Conservation (phyloP, 257 asterid species). For the Solanum appendiculatum region DNA sequence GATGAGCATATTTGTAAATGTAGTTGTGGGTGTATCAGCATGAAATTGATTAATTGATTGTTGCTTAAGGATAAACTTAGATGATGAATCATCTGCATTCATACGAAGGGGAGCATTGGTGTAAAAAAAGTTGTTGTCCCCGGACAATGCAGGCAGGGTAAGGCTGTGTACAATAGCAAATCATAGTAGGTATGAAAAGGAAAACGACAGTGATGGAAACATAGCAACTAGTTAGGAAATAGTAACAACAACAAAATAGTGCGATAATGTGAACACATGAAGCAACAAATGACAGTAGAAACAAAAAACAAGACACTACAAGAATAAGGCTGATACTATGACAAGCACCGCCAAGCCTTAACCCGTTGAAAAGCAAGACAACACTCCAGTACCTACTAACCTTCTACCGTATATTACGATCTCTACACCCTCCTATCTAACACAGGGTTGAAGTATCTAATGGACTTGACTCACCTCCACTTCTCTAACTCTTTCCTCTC, state of each 20-base stretch:
- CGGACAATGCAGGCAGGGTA: neutral
- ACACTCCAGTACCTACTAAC: neutral
- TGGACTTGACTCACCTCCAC: constrained; percentile 45
- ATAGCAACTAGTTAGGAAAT: neutral
- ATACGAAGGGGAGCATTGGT: neutral
- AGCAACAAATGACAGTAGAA: accelerated
- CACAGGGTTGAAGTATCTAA: neutral
- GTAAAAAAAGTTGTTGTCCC: neutral
- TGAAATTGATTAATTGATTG: neutral
- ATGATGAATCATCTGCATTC: neutral
- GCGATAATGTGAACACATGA: accelerated
- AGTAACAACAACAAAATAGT: neutral
- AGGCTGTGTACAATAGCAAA: neutral
- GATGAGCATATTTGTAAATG: neutral
- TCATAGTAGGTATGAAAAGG: neutral
- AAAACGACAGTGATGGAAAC: neutral
- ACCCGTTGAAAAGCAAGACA: neutral
- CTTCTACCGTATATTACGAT: accelerated
- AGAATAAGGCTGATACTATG: neutral
- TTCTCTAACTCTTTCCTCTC: constrained; percentile 84
- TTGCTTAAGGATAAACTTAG: neutral
- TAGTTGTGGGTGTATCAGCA: neutral
- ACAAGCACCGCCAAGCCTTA: neutral
- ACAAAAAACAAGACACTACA: neutral
- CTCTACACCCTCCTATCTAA: neutral